Percentiles rank a stretch among this genome's conserved stretches.
Conservation (phyloP, 176 grass and related monocot species). For the Canna indica region DNA sequence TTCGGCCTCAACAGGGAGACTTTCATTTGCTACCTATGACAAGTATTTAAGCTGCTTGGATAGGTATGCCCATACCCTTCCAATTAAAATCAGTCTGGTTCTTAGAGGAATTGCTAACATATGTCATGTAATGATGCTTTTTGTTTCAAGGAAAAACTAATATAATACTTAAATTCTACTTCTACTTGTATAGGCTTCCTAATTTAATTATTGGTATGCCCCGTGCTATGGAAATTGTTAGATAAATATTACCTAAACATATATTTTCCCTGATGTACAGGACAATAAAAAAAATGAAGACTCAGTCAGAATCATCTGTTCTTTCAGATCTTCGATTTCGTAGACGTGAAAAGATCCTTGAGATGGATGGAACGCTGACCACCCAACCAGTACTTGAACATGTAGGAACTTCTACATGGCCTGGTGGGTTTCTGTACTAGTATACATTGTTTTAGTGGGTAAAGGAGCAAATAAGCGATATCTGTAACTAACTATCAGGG, state of each 20-base stretch:
- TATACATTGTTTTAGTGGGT: not conserved
- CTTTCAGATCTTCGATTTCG: slow-evolving; percentile 49
- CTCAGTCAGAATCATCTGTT: slow-evolving; percentile 71
- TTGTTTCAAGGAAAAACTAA: not conserved
- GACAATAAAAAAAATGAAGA: slow-evolving; percentile 91
- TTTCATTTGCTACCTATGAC: slow-evolving; percentile 79
- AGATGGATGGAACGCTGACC: slow-evolving; percentile 88
- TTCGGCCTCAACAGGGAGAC: slow-evolving; percentile 57
- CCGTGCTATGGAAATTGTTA: not conserved
- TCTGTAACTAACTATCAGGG: not conserved
- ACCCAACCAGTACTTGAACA: slow-evolving; percentile 93
- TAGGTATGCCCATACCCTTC: slow-evolving; percentile 28
- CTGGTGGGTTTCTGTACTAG: slow-evolving; percentile 40
- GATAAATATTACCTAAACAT: not conserved
- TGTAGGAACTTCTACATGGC: slow-evolving; percentile 78
- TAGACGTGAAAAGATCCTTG: slow-evolving; percentile 82
- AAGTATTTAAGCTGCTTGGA: slow-evolving; percentile 79
- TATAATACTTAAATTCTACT: not conserved
- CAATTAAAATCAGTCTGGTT: not conserved
- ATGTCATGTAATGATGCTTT: not conserved
- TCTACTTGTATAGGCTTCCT: not conserved
- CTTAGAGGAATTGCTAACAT: not conserved
- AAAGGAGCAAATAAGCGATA: not conserved
- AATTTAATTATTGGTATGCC: not conserved
- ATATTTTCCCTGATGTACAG: slow-evolving; percentile 39